These are phyloP conservation scores for Aspergillus cristatus DNA, from an alignment of 495 filamentous ascomycete genomes.

Conservation along the genomic window DNA sequence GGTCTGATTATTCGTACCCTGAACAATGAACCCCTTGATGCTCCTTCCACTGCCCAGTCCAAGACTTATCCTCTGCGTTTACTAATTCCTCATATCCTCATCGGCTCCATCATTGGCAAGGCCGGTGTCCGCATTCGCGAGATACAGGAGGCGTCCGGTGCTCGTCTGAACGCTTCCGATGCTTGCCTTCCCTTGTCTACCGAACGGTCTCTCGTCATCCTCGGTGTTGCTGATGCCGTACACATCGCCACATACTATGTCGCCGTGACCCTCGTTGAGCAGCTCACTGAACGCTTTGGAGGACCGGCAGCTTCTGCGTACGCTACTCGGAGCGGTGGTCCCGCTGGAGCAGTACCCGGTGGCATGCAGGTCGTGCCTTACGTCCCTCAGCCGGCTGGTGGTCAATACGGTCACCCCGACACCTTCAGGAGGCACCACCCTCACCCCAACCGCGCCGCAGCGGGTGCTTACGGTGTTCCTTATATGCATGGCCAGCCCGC, in stretches of 20 bases:
- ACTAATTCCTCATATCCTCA: conserved; percentile 91
- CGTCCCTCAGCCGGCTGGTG: conserved; percentile 81
- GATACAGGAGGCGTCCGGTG: conserved; percentile 95
- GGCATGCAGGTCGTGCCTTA: conserved; percentile 98
- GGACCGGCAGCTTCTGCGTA: conserved; percentile 95
- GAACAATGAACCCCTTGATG: conserved; percentile 86
- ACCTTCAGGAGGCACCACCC: conserved; percentile 63
- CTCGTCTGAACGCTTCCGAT: conserved; percentile 93
- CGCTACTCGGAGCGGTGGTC: conserved; percentile 87
- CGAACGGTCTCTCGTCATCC: conserved; percentile 91
- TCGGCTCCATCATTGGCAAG: conserved; percentile 98
- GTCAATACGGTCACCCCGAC: conserved; percentile 86
- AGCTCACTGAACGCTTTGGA: conserved; percentile 90
- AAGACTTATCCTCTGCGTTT: conserved; percentile 96
- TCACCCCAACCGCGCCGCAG: conserved; percentile 55
- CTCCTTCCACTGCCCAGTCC: conserved; percentile 79
- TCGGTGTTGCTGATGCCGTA: conserved; percentile 86
- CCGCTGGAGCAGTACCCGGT: conserved; percentile 84
- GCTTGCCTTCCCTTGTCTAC: conserved; percentile 86
- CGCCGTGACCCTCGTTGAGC: conserved; percentile 88
- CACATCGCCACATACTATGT: conserved; percentile 99
- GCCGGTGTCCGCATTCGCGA: conserved; percentile 90
- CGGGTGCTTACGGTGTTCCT: conserved; percentile 59
- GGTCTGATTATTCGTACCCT: conserved; percentile 95
- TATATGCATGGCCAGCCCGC: conserved; percentile 59